Percentiles rank a stretch among this genome's conserved stretches.
Evolutionary conservation across 2,329 filamentous ascomycete genomes (phyloP).

Genomic region (Exophiala aquamarina): DNA sequence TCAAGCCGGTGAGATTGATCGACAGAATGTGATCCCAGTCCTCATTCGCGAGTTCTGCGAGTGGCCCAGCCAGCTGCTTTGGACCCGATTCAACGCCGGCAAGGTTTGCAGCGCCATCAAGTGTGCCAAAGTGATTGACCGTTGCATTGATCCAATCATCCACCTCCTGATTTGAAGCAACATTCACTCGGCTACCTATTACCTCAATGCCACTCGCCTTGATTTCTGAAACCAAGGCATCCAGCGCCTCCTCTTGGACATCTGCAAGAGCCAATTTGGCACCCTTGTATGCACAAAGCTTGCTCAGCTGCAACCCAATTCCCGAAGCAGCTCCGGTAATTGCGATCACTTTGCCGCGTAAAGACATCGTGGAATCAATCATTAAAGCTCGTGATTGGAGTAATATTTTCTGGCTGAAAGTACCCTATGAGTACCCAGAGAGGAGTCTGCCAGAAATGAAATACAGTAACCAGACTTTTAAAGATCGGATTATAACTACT

Average conservation of each 20-base stretch:
- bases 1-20: slow-evolving; percentile 42
- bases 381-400: background rate
- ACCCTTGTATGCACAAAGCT: slow-evolving; percentile 44
- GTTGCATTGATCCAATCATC: slow-evolving; percentile 21
- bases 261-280: slow-evolving; percentile 51
- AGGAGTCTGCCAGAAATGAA: no score
- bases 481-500: no score
- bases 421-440: no score
- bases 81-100: slow-evolving; percentile 13
- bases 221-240: slow-evolving; percentile 10
- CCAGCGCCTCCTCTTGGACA: slow-evolving; percentile 39
- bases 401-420: no score
- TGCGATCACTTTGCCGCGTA: slow-evolving; percentile 46
- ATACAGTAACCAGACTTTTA: no score
- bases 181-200: slow-evolving; percentile 12
- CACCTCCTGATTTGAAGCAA: slow-evolving; percentile 9
- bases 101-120: slow-evolving; percentile 23
- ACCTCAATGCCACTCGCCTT: slow-evolving; percentile 5
- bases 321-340: slow-evolving; percentile 52
- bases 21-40: slow-evolving; percentile 39
- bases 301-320: slow-evolving; percentile 52
- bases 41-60: slow-evolving; percentile 36
- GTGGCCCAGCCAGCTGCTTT: slow-evolving; percentile 6
- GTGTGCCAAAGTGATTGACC: slow-evolving; percentile 13
- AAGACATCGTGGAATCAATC: slow-evolving; percentile 1